phyloP scores from a whole-genome alignment of 352 stramenopile species.

The Globisporangium cederbergense region DNA sequence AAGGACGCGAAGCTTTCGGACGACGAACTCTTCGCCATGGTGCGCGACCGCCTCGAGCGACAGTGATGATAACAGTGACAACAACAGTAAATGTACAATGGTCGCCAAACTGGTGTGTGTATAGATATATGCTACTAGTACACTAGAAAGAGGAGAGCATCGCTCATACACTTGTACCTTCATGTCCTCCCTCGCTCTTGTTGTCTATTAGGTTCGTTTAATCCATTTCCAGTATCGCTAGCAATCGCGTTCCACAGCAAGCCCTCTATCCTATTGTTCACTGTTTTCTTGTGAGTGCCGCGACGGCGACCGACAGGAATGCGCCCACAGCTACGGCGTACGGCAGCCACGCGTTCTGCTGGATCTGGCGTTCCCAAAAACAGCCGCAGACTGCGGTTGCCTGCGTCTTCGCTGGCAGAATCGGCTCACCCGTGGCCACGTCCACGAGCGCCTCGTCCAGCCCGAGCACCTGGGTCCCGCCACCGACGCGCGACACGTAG shows the following conservation, averaged over 20 bases:
- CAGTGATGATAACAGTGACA: not conserved
- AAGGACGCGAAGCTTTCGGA: constrained; percentile 36
- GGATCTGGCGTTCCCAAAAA: not conserved
- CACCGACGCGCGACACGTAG: constrained; percentile 62
- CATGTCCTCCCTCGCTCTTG: not conserved
- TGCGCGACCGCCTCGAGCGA: constrained; percentile 32
- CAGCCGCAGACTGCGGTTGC: not conserved
- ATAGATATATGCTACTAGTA: too few relatives aligned
- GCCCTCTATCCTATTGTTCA: not conserved
- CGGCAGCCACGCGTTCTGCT: constrained; percentile 8
- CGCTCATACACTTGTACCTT: not conserved
- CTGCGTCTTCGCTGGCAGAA: constrained; percentile 5
- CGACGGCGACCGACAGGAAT: constrained; percentile 17
- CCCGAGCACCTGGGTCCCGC: constrained; percentile 38
- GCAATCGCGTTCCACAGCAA: not conserved
- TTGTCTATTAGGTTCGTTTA: not conserved
- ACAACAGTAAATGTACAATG: too few relatives aligned
- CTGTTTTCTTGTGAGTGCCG: constrained; percentile 12
- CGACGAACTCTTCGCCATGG: constrained; percentile 48
- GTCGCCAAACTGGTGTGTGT: too few relatives aligned
- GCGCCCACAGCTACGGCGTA: constrained; percentile 1
- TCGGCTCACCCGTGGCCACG: constrained; percentile 32
- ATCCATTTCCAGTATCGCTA: too few relatives aligned
- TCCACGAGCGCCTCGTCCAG: constrained; percentile 46
- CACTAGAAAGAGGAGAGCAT: not conserved